Percentiles rank a stretch among this genome's conserved stretches.
These are phyloP conservation scores for Pseudonitzschia multiseries DNA, from an alignment of 108 stramenopile species.

Conservation along the genomic window DNA sequence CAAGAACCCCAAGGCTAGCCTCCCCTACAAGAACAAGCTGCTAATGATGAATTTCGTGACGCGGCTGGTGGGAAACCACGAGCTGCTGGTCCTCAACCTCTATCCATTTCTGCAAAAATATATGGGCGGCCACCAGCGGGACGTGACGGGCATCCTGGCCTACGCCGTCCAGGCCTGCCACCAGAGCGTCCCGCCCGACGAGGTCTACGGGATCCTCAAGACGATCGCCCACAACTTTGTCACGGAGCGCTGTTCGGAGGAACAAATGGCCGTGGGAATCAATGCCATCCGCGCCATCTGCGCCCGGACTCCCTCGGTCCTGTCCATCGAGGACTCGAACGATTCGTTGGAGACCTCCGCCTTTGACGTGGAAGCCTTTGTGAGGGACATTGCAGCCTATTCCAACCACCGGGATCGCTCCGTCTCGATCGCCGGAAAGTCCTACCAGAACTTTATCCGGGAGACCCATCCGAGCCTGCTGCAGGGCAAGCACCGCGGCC, in stretches of 20 bases:
- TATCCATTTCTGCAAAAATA: constrained; percentile 96
- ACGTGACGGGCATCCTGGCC: constrained; percentile 94
- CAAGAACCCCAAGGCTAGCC: constrained; percentile 42
- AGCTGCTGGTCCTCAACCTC: constrained; percentile 84
- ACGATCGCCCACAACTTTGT: constrained; percentile 94
- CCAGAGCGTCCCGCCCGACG: constrained; percentile 93
- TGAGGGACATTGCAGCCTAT: constrained; percentile 94
- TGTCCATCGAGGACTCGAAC: constrained; percentile 67
- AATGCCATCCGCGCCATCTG: constrained; percentile 92
- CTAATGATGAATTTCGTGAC: constrained; percentile 96
- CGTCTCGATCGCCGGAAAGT: constrained; percentile 91
- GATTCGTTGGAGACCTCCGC: constrained; percentile 32
- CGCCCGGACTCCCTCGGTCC: constrained; percentile 80
- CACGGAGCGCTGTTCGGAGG: constrained; percentile 86
- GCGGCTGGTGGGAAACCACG: constrained; percentile 91
- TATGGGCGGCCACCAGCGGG: constrained; percentile 89
- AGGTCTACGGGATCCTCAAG: constrained; percentile 84
- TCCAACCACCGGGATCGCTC: constrained; percentile 89
- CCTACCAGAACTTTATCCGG: constrained; percentile 91
- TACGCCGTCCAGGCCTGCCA: constrained; percentile 97
- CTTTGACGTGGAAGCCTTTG: constrained; percentile 91
- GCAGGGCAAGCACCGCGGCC: constrained; percentile 90
- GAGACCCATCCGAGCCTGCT: constrained; percentile 90
- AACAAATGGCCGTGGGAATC: constrained; percentile 97
- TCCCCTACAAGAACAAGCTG: constrained; percentile 89